A percentile compares a stretch with the other conserved stretches of the same genome.
These are phyloP conservation scores for Chaetomium olivaceum DNA, from an alignment of 2,329 filamentous ascomycete genomes.

Conservation along the genomic window DNA sequence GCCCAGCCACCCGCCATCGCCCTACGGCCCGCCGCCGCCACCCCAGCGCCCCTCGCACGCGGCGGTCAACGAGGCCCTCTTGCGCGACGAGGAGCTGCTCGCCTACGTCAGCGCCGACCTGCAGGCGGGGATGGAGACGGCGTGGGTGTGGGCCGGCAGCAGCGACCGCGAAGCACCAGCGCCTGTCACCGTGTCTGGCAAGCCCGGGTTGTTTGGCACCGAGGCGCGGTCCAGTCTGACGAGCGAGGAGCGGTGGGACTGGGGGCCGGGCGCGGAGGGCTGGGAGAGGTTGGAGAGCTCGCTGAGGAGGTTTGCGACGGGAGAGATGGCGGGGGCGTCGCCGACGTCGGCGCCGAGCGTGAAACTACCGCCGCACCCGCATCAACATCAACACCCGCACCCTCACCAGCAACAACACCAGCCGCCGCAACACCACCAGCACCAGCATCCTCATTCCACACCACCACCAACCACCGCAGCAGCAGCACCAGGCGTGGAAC, in stretches of 20 bases:
- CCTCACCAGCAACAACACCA: background rate
- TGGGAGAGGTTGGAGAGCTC: slow-evolving; percentile 74
- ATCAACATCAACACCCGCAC: background rate
- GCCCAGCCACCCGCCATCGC: slow-evolving; percentile 34
- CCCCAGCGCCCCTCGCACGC: slow-evolving; percentile 30
- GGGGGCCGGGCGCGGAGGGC: slow-evolving; percentile 61
- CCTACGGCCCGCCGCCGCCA: slow-evolving; percentile 26
- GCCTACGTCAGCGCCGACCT: slow-evolving; percentile 84
- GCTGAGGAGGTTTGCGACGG: slow-evolving; percentile 53
- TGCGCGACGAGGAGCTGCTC: slow-evolving; percentile 80
- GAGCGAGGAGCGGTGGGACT: slow-evolving; percentile 62
- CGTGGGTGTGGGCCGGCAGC: slow-evolving; percentile 78
- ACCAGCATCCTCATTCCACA: background rate
- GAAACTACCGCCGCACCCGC: background rate
- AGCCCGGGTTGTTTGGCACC: slow-evolving; percentile 43
- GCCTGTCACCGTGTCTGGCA: slow-evolving; percentile 30
- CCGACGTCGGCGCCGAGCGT: background rate
- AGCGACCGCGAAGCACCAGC: slow-evolving; percentile 50
- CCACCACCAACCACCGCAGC: background rate
- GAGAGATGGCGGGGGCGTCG: slow-evolving; percentile 26
- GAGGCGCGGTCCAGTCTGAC: slow-evolving; percentile 55
- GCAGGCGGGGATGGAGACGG: slow-evolving; percentile 73
- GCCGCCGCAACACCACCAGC: background rate
- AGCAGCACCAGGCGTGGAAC: slow-evolving; percentile 5
- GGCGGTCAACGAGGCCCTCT: slow-evolving; percentile 39